A percentile compares a stretch with the other conserved stretches of the same genome.
phyloP scores from a whole-genome alignment of 1,284 basidiomycete species.

The Fomitiporia mediterranea region DNA sequence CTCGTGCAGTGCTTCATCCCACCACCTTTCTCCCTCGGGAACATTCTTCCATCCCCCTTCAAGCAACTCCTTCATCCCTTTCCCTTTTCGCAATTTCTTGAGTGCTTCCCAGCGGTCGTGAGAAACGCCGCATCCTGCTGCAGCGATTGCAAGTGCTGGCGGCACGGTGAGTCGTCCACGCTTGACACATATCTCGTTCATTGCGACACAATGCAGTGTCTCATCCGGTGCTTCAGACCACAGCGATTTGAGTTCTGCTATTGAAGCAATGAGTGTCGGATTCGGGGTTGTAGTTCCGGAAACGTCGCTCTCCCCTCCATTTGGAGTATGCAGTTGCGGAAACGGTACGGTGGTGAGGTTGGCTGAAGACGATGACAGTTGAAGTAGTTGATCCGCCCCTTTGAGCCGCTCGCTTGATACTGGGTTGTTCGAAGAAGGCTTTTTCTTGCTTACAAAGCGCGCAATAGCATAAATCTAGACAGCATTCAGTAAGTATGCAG shows the following conservation, averaged over 20 bases:
- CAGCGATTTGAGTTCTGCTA: constrained; percentile 6
- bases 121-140: constrained; percentile 42
- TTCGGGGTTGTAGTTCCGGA: constrained; percentile 23
- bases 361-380: constrained; percentile 18
- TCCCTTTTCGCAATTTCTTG: neutral
- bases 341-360: constrained; percentile 22
- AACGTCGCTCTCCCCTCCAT: constrained; percentile 9
- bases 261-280: constrained; percentile 21
- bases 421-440: constrained; percentile 18
- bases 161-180: constrained; percentile 72
- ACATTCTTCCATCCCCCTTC: constrained; percentile 15
- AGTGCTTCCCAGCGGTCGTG: constrained; percentile 4
- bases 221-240: constrained; percentile 16
- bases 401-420: constrained; percentile 17
- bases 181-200: constrained; percentile 74
- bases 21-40: constrained; percentile 16
- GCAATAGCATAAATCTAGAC: constrained; percentile 57
- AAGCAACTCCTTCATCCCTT: constrained; percentile 12
- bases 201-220: constrained; percentile 61
- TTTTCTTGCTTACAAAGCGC: constrained; percentile 62
- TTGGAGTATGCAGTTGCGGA: constrained; percentile 27
- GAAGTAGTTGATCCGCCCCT: constrained; percentile 19
- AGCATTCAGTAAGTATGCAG: neutral
- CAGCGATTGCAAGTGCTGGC: constrained; percentile 52
- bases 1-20: constrained; percentile 14